Conservation (phyloP, 345 rosid species). For the Mangifera indica region DNA sequence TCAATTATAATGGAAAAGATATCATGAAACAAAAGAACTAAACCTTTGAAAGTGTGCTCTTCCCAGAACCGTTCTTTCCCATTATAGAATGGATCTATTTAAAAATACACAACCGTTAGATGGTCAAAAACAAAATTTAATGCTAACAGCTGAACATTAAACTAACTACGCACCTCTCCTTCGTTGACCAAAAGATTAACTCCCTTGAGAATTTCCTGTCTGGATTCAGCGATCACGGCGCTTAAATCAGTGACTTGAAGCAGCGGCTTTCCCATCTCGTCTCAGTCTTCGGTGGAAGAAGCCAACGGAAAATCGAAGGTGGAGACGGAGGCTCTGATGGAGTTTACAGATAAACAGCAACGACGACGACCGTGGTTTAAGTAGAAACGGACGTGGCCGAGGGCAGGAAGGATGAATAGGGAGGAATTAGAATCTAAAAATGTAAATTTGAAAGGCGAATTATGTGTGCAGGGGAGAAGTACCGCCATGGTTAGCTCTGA, state of each 20-base stretch:
- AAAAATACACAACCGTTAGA: constrained; percentile 6
- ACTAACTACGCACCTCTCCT: constrained; percentile 69
- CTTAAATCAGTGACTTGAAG: constrained; percentile 78
- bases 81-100: constrained; percentile 80
- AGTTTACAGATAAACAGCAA: not conserved
- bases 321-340: constrained; percentile 28
- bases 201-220: constrained; percentile 84
- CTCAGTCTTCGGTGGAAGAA: constrained; percentile 24
- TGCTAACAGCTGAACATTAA: not conserved
- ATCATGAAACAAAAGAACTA: not conserved
- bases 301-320: constrained; percentile 28
- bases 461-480: not conserved
- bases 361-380: not conserved
- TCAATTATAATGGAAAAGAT: not conserved
- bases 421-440: not conserved
- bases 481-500: constrained; percentile 9
- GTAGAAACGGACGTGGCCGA: constrained; percentile 1
- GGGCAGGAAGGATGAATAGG: constrained; percentile 5
- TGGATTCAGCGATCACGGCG: constrained; percentile 73
- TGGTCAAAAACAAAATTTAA: not conserved
- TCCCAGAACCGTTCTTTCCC: constrained; percentile 99
- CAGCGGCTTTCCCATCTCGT: constrained; percentile 47
- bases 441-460: constrained; percentile 9
- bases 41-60: constrained; percentile 95
- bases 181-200: constrained; percentile 66